These are phyloP conservation scores for Pythium brassicae DNA, from an alignment of 352 stramenopile species.

Conservation along the genomic window DNA sequence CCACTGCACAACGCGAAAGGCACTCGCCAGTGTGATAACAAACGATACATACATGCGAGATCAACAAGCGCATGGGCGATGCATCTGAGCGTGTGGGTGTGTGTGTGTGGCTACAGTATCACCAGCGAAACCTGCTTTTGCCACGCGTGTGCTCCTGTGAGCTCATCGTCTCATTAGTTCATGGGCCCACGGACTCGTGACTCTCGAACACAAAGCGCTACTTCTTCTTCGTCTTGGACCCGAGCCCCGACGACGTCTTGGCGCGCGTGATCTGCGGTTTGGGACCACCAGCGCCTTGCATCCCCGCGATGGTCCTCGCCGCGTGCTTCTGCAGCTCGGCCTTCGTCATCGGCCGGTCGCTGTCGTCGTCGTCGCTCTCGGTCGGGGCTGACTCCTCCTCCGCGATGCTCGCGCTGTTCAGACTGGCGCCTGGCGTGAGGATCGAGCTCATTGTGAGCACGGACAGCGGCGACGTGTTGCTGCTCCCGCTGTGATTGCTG, in stretches of 20 bases:
- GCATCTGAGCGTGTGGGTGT: no score
- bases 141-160: no score
- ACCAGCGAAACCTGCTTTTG: no score
- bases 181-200: no score
- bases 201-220: no score
- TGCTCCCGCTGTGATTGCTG: neutral
- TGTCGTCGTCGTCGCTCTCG: slow-evolving; percentile 61
- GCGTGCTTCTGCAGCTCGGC: slow-evolving; percentile 58
- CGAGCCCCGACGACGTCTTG: slow-evolving; percentile 13
- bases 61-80: no score
- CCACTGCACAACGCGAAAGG: no score
- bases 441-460: slow-evolving; percentile 10
- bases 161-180: no score
- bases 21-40: no score
- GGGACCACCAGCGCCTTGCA: slow-evolving; percentile 29
- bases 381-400: slow-evolving; percentile 38
- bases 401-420: slow-evolving; percentile 27
- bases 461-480: slow-evolving; percentile 8
- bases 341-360: slow-evolving; percentile 56
- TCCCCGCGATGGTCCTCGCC: slow-evolving; percentile 39
- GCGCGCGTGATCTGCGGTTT: slow-evolving; percentile 35
- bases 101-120: no score
- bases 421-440: slow-evolving; percentile 4
- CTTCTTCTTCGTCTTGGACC: slow-evolving; percentile 41
- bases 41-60: no score